Evolutionary conservation across 2,329 filamentous ascomycete species (phyloP), one percentile per base, ranked within the genome.

Genomic region (Diaporthe batatas): DNA sequence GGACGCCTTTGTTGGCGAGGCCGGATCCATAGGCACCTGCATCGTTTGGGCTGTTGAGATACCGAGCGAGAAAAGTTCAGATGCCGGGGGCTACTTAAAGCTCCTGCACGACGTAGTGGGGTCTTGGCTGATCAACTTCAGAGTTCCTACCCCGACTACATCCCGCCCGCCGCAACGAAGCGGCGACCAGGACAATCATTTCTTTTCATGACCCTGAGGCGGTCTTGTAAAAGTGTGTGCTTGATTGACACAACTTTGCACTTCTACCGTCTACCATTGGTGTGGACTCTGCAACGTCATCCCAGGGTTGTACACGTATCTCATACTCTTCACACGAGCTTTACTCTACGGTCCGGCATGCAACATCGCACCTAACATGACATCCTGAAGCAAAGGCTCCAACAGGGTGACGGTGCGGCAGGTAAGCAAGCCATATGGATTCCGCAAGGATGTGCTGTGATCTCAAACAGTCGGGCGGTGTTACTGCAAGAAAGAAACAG

Each of bases 1-100:
- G 44, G 75, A n/a, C 16, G 76, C 51, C 6, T 59, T 23, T 44
- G 67, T 10, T 39, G 71, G 67, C 73, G 71, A 68, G 67, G 71
- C 73, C 67, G 73, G 73, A 74, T 74, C 73, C 73, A 74, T 71
- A 73, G 73, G 73, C 73, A 74, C 73, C 73, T 74, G 71, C 71
- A 39, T 74, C 73, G 54, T 71, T 71, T 62, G 59, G 54, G 47
- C 3, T 18, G 51, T 73, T 71, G 39, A 25, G 39, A 29, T 21
- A 29, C n/a, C 51, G 58, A 47, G 29, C 32, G 5, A 34, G 36
- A 51, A 59, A 73, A 32, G 67, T 62, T 42, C 36, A 70, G 67
- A 29, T 39, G 67, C n/a, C 36, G 65, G 54, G 32, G 16, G 44
- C 10, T 39, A 36, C 23, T 53, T 53, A 8, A 53, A 73, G 70